phyloP scores from a whole-genome alignment of 352 stramenopile species.

The Phytophthora tubulina region DNA sequence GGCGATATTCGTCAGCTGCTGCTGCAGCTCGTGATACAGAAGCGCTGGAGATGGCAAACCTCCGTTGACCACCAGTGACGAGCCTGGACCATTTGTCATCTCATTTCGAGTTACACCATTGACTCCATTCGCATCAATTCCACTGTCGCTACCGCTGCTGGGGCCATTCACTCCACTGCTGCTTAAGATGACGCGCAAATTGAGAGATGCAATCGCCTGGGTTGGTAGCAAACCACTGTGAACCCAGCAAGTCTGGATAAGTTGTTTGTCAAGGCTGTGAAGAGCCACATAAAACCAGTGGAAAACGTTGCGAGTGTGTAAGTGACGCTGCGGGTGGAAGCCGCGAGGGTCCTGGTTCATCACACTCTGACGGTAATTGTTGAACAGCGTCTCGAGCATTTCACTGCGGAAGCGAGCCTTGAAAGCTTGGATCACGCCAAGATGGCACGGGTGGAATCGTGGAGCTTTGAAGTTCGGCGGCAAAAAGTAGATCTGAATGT shows the following conservation, averaged over 20 bases:
- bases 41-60: conserved; percentile 42
- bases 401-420: conserved; percentile 84
- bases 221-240: conserved; percentile 78
- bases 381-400: conserved; percentile 82
- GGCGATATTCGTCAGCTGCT: conserved; percentile 64
- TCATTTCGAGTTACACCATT: conserved; percentile 6
- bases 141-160: conserved; percentile 28
- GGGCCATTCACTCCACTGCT: conserved; percentile 19
- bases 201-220: conserved; percentile 69
- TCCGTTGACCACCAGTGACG: conserved; percentile 22
- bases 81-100: conserved; percentile 9
- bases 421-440: conserved; percentile 82
- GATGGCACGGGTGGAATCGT: conserved; percentile 79
- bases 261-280: conserved; percentile 70
- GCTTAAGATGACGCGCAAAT: conserved; percentile 66
- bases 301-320: conserved; percentile 87
- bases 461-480: conserved; percentile 81
- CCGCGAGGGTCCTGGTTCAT: conserved; percentile 57
- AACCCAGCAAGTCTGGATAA: conserved; percentile 83
- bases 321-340: conserved; percentile 56
- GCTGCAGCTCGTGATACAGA: conserved; percentile 74
- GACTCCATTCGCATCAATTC: conserved; percentile 23
- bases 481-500: conserved; percentile 84
- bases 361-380: conserved; percentile 62
- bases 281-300: conserved; percentile 85